A percentile compares a stretch with the other conserved stretches of the same genome.
Conservation (phyloP, 768 basidiomycete genomes). For the Psilocybe cubensis region DNA sequence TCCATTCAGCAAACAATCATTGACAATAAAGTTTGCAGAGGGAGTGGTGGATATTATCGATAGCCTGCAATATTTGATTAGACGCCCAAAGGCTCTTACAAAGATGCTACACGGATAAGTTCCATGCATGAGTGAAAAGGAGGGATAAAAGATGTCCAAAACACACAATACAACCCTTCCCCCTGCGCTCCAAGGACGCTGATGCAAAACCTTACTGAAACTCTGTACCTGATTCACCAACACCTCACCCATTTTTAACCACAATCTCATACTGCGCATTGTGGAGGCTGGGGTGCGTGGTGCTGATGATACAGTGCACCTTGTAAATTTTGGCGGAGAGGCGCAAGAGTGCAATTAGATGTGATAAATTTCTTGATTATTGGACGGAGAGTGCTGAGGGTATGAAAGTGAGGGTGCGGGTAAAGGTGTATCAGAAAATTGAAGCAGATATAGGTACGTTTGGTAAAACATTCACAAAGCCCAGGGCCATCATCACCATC, state of each 20-base stretch:
- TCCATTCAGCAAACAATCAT: no score
- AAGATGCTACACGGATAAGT: no score
- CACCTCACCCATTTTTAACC: slow-evolving; percentile 91
- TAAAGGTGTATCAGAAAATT: background rate
- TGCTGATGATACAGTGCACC: slow-evolving; percentile 93
- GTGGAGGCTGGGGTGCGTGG: slow-evolving; percentile 70
- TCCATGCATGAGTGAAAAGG: no score
- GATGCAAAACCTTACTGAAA: slow-evolving; percentile 85
- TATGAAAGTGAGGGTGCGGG: background rate
- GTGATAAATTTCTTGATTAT: slow-evolving; percentile 86
- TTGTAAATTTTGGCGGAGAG: slow-evolving; percentile 92
- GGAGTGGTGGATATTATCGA: no score
- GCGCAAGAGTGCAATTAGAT: slow-evolving; percentile 87
- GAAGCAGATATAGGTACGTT: slow-evolving; percentile 61
- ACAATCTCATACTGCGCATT: slow-evolving; percentile 91
- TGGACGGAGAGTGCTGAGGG: background rate
- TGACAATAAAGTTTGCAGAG: no score
- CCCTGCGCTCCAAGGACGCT: no score
- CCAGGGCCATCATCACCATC: slow-evolving; percentile 86
- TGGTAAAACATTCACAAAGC: slow-evolving; percentile 84
- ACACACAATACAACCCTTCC: no score
- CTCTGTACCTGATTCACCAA: slow-evolving; percentile 86
- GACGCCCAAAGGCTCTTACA: no score
- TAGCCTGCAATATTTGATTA: no score
- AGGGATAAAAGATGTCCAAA: no score